Conservation (phyloP, 495 filamentous ascomycete species). For the Hypoxylon trugodes region DNA sequence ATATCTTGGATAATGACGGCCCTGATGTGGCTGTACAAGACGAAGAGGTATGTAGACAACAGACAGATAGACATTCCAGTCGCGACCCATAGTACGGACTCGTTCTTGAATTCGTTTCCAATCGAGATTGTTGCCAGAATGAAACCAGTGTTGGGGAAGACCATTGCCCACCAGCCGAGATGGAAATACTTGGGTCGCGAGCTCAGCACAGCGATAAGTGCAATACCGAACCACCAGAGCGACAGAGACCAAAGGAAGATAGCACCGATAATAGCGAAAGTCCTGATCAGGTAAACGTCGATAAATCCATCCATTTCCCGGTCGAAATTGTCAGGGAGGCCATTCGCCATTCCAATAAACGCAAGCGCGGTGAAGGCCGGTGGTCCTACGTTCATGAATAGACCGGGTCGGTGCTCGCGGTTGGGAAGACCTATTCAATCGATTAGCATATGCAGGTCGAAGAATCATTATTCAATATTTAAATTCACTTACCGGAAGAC, state of each 20-base stretch:
- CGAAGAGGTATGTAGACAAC: conserved; percentile 65
- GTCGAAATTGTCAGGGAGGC: conserved; percentile 49
- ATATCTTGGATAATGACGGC: conserved; percentile 67
- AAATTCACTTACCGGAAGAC: conserved; percentile 60
- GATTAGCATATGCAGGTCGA: conserved; percentile 16
- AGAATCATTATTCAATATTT: not conserved
- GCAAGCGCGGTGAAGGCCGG: conserved; percentile 74
- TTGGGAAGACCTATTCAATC: conserved; percentile 51
- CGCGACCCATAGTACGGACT: conserved; percentile 55
- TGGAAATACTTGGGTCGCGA: conserved; percentile 61
- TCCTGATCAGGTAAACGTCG: conserved; percentile 54
- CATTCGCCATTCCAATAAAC: conserved; percentile 69
- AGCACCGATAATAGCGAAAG: conserved; percentile 61
- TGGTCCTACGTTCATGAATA: conserved; percentile 78
- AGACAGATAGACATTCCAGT: conserved; percentile 63
- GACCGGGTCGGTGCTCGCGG: conserved; percentile 63
- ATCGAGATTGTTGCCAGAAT: conserved; percentile 59
- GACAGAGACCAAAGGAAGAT: conserved; percentile 75
- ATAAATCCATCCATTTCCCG: conserved; percentile 37
- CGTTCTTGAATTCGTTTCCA: conserved; percentile 50
- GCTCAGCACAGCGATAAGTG: conserved; percentile 59
- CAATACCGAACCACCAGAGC: conserved; percentile 76
- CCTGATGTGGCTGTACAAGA: conserved; percentile 60
- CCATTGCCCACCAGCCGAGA: conserved; percentile 65
- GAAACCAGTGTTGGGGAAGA: conserved; percentile 70